phyloP scores from a whole-genome alignment of 768 basidiomycete genomes.

The Hemileccinum rubropunctum region DNA sequence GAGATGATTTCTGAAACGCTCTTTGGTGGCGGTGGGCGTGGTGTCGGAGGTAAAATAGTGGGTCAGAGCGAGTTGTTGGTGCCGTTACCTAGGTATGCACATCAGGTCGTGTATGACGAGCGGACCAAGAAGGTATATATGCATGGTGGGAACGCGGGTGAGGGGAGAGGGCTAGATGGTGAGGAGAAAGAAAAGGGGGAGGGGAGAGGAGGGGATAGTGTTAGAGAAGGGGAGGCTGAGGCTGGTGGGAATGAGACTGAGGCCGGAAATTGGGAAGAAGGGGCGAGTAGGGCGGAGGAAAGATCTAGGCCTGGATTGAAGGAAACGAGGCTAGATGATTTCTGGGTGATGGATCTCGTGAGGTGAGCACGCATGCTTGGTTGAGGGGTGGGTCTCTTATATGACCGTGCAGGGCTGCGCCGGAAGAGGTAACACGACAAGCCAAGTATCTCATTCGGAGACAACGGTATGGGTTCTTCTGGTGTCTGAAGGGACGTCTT shows the following conservation, averaged over 20 bases:
- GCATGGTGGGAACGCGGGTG: constrained; percentile 76
- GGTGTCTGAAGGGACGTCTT: neutral
- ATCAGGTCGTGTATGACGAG: constrained; percentile 74
- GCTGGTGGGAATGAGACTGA: neutral
- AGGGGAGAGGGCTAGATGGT: constrained; percentile 18
- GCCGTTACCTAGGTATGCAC: constrained; percentile 69
- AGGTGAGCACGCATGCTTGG: constrained; percentile 42
- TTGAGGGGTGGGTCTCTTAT: neutral
- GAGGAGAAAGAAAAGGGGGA: neutral
- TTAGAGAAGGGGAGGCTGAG: neutral
- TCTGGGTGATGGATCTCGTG: constrained; percentile 71
- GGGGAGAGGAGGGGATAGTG: neutral
- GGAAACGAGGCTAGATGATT: constrained; percentile 64
- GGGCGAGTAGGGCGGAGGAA: constrained; percentile 7
- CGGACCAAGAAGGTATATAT: constrained; percentile 54
- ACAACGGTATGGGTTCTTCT: constrained; percentile 56
- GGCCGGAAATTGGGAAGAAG: constrained; percentile 11
- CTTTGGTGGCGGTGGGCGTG: neutral
- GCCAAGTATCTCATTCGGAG: constrained; percentile 63
- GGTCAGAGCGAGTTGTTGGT: constrained; percentile 9
- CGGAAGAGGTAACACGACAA: constrained; percentile 61
- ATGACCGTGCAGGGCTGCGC: constrained; percentile 44
- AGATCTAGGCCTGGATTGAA: constrained; percentile 8
- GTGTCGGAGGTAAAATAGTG: constrained; percentile 13
- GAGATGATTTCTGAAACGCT: constrained; percentile 18